These are phyloP conservation scores for Mollisiaceae sp. DNA, from an alignment of 2,329 filamentous ascomycete species.

Conservation along the genomic window DNA sequence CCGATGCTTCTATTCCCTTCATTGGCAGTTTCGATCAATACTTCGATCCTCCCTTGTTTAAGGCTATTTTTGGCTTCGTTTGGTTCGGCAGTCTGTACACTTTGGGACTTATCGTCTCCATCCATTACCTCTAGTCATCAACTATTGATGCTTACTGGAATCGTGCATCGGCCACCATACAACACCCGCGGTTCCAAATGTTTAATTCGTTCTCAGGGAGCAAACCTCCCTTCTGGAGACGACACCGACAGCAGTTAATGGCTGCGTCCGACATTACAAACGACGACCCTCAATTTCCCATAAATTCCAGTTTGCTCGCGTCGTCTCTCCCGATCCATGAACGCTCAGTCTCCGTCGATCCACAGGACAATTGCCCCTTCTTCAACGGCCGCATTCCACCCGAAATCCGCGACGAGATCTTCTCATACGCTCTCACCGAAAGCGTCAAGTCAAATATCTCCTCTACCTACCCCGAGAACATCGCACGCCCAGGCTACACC, in stretches of 20 bases:
- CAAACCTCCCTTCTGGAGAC: neutral
- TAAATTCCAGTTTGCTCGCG: neutral
- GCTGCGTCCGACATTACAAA: neutral
- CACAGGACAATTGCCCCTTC: conserved; percentile 29
- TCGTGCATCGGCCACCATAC: neutral
- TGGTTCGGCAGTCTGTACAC: neutral
- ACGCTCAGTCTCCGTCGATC: conserved; percentile 17
- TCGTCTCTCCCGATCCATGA: conserved; percentile 21
- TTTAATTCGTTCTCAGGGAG: neutral
- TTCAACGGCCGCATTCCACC: conserved; percentile 34
- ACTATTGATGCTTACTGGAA: neutral
- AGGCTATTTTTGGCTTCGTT: neutral
- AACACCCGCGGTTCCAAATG: neutral
- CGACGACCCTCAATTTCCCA: neutral
- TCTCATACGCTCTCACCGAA: conserved; percentile 31
- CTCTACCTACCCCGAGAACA: conserved; percentile 12
- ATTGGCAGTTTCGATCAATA: neutral
- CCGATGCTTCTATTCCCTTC: neutral
- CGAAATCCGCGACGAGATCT: conserved; percentile 33
- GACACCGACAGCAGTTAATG: neutral
- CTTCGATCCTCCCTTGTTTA: neutral
- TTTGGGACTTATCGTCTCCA: neutral
- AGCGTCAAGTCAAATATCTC: conserved; percentile 17
- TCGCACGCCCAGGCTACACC: conserved; percentile 30
- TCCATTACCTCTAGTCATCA: neutral